Evolutionary conservation across 2,329 filamentous ascomycete genomes (phyloP).

Genomic region (Cercospora canescens): DNA sequence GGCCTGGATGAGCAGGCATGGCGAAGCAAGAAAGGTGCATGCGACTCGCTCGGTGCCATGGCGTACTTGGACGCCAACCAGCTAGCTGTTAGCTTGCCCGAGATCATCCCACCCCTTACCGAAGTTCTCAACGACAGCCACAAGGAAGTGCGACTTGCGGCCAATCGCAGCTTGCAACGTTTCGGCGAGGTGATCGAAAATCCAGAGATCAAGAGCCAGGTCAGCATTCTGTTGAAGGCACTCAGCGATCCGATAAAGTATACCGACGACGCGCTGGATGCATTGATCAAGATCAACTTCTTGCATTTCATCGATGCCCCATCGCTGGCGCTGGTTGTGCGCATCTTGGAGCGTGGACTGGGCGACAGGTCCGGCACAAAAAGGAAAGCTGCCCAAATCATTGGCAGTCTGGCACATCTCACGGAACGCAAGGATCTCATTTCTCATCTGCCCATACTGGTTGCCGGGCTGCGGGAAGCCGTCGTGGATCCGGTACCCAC

Average conservation of each 20-base stretch:
- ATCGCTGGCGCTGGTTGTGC: conserved; percentile 89
- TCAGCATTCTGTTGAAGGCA: conserved; percentile 89
- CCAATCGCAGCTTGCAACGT: conserved; percentile 93
- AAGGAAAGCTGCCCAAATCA: conserved; percentile 94
- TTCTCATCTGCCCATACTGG: conserved; percentile 85
- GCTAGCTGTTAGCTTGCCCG: conserved; percentile 84
- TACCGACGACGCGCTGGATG: conserved; percentile 90
- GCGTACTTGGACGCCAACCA: conserved; percentile 97
- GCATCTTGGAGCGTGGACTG: conserved; percentile 90
- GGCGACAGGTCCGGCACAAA: conserved; percentile 92
- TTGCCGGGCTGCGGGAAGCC: conserved; percentile 83
- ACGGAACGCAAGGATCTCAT: conserved; percentile 95
- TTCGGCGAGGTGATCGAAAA: conserved; percentile 99
- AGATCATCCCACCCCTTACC: conserved; percentile 95
- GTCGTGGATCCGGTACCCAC: conserved; percentile 95
- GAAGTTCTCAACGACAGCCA: conserved; percentile 95
- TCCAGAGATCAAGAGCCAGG: conserved; percentile 91
- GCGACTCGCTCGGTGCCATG: conserved; percentile 95
- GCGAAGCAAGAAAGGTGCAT: conserved; percentile 98
- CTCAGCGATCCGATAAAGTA: conserved; percentile 96
- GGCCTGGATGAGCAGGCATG: conserved; percentile 94
- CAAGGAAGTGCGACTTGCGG: conserved; percentile 89
- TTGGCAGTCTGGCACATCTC: conserved; percentile 93
- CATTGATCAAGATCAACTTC: conserved; percentile 97
- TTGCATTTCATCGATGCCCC: conserved; percentile 98